Evolutionary conservation across 2,329 filamentous ascomycete genomes (phyloP).

Genomic region (Colletotrichum sp.): DNA sequence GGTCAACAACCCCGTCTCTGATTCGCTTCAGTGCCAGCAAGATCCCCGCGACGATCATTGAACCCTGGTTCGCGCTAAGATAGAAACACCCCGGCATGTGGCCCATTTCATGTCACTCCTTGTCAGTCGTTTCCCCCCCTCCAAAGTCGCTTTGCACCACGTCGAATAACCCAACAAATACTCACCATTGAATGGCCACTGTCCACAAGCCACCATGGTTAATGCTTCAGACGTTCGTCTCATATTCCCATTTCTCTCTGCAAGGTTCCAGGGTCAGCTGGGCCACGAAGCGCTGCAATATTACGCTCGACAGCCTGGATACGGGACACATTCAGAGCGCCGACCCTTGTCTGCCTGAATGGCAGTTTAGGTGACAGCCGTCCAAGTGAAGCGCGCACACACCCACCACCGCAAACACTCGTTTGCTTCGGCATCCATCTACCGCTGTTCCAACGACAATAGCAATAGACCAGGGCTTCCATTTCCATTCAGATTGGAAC

Average conservation of each 20-base stretch:
- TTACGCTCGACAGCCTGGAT: background rate
- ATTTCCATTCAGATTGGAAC: background rate
- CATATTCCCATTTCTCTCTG: background rate
- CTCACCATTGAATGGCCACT: background rate
- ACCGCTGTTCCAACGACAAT: background rate
- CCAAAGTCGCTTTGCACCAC: background rate
- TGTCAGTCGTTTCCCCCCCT: background rate
- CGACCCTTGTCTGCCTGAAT: background rate
- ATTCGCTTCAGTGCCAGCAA: constrained; percentile 15
- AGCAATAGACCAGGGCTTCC: background rate
- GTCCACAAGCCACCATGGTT: background rate
- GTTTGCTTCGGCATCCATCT: background rate
- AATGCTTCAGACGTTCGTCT: constrained; percentile 17
- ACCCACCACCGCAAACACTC: background rate
- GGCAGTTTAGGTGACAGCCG: background rate
- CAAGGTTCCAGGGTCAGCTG: background rate
- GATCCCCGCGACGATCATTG: constrained; percentile 20
- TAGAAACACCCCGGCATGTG: background rate
- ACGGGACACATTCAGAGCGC: background rate
- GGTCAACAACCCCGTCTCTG: constrained; percentile 1
- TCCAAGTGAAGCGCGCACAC: background rate
- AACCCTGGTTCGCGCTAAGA: constrained; percentile 19
- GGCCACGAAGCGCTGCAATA: background rate
- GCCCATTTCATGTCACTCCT: background rate
- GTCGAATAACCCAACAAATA: background rate